Evolutionary conservation across 2,329 filamentous ascomycete species (phyloP), one percentile per base, ranked within the genome.

Genomic region (Hypoxylon sp.): DNA sequence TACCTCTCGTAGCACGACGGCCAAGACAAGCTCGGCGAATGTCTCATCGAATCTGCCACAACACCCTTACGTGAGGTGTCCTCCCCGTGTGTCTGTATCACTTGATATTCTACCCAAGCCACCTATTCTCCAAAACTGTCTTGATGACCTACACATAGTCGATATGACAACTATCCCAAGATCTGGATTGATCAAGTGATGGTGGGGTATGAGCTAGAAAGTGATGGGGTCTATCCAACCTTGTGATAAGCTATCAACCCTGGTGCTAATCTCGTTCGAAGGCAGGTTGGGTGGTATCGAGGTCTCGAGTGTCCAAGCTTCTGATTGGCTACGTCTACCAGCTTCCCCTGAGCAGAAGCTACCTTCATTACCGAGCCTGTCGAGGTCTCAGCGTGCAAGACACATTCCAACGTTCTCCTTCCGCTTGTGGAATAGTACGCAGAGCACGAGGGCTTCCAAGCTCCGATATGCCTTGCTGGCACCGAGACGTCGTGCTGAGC

Each of bases 111-210:
- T 49, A 49, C 26, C 27, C 56, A 15, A 57, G 52, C 24, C 52
- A 51, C 6, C 38, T 54, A 48, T 52, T 37, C 24, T 18, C 35
- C 33, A 51, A 20, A 21, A 42, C 42, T 27, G 35, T 35, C 31
- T 35, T 15, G 31, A 38, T 53, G 48, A 54, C 52, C 50, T 63
- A 45, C 35, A 38, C 21, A 40, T 55, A 45, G 42, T 43, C 62
- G 58, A 60, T 64, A 55, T 67, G 65, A 67, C 54, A 59, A 15
- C 31, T 58, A 61, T 66, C 67, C 60, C 67, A 56, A 65, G 67
- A 67, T 64, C 67, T 53, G 38, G 62, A 45, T 43, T 48, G 55
- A 59, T 69, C 67, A 70, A 70, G 58, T 69, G 68, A 67, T 67
- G 53, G 67, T 65, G 67, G 67, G 64, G 66, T 68, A 66, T 67